Evolutionary conservation across 2,329 filamentous ascomycete genomes (phyloP).

Genomic region (Stagonosporopsis vannaccii): DNA sequence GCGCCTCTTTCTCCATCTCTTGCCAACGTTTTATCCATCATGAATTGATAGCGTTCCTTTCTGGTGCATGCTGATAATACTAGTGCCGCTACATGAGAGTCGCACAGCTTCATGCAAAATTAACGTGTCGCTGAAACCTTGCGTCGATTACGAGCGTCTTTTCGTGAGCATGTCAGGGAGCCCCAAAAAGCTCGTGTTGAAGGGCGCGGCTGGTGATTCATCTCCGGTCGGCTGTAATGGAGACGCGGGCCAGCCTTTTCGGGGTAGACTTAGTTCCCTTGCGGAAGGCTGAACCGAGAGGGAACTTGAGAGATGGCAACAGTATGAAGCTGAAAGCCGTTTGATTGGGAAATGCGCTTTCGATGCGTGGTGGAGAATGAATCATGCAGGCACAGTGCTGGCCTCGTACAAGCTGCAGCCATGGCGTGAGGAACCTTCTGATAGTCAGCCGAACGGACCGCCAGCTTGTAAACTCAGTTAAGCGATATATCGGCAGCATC

Average conservation of each 20-base stretch:
- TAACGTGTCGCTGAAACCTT: slow-evolving; percentile 11
- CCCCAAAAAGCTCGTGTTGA: background rate
- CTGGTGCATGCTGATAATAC: background rate
- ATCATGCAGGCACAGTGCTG: background rate
- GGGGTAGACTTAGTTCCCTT: background rate
- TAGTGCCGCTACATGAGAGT: background rate
- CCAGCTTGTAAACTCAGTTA: background rate
- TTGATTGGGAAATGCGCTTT: background rate
- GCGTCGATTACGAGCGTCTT: slow-evolving; percentile 6
- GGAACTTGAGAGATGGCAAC: background rate
- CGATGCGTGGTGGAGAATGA: background rate
- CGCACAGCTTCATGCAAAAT: slow-evolving; percentile 5
- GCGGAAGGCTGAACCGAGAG: background rate
- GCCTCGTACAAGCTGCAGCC: slow-evolving; percentile 11
- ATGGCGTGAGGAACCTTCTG: background rate
- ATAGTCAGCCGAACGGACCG: background rate
- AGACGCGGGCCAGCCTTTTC: slow-evolving; percentile 1
- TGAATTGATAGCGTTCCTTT: background rate
- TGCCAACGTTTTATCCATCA: background rate
- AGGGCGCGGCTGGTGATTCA: background rate
- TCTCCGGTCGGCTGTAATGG: slow-evolving; percentile 9
- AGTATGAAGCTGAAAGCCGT: background rate
- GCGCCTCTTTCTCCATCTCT: background rate
- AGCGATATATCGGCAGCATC: background rate
- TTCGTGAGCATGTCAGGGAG: background rate